Evolutionary conservation across 1,284 basidiomycete species (phyloP), one percentile per base, ranked within the genome.

Genomic region (Cutaneotrichosporon arboriforme): DNA sequence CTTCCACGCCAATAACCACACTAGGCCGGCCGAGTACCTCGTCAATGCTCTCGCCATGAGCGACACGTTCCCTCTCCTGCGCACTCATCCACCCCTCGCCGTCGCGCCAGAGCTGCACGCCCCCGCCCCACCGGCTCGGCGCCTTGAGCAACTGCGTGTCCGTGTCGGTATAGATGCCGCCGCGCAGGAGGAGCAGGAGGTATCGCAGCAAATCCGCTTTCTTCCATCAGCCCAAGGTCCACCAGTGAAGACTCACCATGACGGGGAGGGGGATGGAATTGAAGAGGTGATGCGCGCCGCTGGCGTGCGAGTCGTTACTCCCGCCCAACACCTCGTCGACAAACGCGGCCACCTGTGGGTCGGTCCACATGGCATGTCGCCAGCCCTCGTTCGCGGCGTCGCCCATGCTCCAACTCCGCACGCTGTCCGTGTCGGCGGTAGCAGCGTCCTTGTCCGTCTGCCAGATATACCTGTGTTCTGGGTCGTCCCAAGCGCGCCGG

Each of bases 91-190:
- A 72, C 5, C 67, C 72, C 35, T 62, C 61, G 2, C 72, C 70
- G n/a, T 63, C 63, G 17, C 58, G 53, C 58, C 61, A 73, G 4
- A 70, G 43, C 8, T 49, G 51, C 0, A 68, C 61, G 15, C 60
- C 55, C 3, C 46, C 38, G 4, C 71, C 70, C 75, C 75, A 77
- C 17, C 44, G 38, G 0, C 59, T 54, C 8, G 73, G 68, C 1
- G 67, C 47, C 47, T 68, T 64, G 36, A 75, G 66, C 8, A 72
- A 55, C 21, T 34, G 47, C 12, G 76, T 77, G 55, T 77, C 76
- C 20, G 69, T 73, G 51, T 77, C 75, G 12, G 65, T 57, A 60
- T 77, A 77, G 48, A 77, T 72, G 1, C 75, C 75, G 33, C 75
- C 75, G 37, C 67, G 54, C 8, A 76, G 47, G 14, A 70, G 53